These are phyloP conservation scores for Wickerhamiella australiensis DNA, from an alignment of 805 yeast genomes.

Conservation along the genomic window DNA sequence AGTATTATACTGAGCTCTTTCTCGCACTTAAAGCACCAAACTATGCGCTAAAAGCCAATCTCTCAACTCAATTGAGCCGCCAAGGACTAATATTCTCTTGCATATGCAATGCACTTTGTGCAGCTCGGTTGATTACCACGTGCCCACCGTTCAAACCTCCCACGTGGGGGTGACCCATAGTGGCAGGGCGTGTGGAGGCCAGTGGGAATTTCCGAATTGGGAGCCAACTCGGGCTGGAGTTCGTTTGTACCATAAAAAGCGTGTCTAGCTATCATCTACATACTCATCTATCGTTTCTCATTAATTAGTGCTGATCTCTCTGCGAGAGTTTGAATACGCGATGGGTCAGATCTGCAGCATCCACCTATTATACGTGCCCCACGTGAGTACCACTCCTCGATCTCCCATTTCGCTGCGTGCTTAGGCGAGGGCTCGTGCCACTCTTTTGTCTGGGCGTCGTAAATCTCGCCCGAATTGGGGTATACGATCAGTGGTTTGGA, in stretches of 20 bases:
- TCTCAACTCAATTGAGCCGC: neutral
- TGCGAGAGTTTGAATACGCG: conserved; percentile 27
- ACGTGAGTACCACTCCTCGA: conserved; percentile 33
- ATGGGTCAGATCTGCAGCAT: conserved; percentile 60
- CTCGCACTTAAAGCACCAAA: too few species aligned
- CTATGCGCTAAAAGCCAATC: too few species aligned
- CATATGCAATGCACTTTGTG: neutral
- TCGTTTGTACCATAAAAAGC: too few species aligned
- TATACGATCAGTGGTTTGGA: conserved; percentile 40
- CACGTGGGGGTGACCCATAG: too few species aligned
- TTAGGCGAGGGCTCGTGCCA: conserved; percentile 29
- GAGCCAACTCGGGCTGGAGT: too few species aligned
- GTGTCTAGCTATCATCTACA: too few species aligned
- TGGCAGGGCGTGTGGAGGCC: too few species aligned
- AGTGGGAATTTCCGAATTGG: too few species aligned
- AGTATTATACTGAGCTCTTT: too few species aligned
- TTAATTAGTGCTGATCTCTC: neutral
- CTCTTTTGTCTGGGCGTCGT: conserved; percentile 36
- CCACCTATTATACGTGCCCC: conserved; percentile 54
- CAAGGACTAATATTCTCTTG: neutral
- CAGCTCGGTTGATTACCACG: neutral
- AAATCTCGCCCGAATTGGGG: conserved; percentile 67
- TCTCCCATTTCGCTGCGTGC: conserved; percentile 29
- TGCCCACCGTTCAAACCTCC: neutral
- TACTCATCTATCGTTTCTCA: neutral